Evolutionary conservation across 2,329 filamentous ascomycete genomes (phyloP), one percentile per base, ranked within the genome.

Genomic region (Erysiphe pulchra): DNA sequence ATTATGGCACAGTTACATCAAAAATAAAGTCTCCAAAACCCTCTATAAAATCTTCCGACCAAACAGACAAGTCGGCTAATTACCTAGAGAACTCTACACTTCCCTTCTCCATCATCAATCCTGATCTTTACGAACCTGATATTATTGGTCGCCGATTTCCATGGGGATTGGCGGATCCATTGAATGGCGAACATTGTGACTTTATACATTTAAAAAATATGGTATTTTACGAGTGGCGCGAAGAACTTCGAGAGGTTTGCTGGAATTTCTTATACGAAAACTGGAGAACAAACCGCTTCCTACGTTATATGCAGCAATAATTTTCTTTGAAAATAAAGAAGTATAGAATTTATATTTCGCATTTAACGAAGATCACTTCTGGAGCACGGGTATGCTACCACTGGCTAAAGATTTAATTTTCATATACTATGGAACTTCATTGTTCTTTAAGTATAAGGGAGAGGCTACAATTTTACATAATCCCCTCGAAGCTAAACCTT

Each of bases 121-220:
- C 90, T 0, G 90, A 98, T 60, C 72, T 82, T 38, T 92, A 95
- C 62, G 82, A 92, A 55, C 77, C 78, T 9, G 73, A 70, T 31
- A 67, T 81, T 14, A 65, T 92, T 49, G 90, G 90, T 41, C 80
- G 90, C 49, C 77, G 79, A 51, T 98, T 95, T 60, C 82, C 90
- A 0, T 98, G 90, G 90, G 90, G 90, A 7, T 92, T 94, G 54
- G 90, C 90, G 4, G 84, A 95, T 57, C 90, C 90, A 0, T 86
- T 90, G 65, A 78, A 95, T 56, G 69, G 77, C 30, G 74, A 81
- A 54, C 90, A 98, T 63, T 98, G 90, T 63, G 90, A 98, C 62
- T 98, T 94, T 60, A 68, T 80, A 47, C 78, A 79, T 50, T 70
- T 98, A 53, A 90, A 90, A 63, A 86, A 95, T 48, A 77, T 80